These are phyloP conservation scores for Aureobasidium pullulans DNA, from an alignment of 2,329 filamentous ascomycete genomes.

Conservation along the genomic window DNA sequence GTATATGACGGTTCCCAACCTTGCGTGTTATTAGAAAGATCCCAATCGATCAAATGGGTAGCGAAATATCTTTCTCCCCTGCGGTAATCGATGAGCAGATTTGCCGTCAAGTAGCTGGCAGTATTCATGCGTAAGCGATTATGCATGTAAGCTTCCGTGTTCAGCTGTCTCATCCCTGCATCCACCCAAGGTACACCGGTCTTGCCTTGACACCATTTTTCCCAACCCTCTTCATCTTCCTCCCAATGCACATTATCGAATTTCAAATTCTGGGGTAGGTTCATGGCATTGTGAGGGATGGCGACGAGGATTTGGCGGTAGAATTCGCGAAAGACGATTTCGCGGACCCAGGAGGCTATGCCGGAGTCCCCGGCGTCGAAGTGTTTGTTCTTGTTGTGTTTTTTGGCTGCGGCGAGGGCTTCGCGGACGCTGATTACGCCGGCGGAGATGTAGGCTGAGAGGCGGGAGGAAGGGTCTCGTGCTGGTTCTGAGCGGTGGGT, in stretches of 20 bases:
- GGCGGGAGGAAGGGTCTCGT: constrained; percentile 33
- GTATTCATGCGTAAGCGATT: constrained; percentile 47
- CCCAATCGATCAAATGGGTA: constrained; percentile 42
- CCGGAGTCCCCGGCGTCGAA: constrained; percentile 33
- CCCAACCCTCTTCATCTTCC: constrained; percentile 42
- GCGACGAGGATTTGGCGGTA: constrained; percentile 42
- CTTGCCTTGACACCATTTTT: constrained; percentile 41
- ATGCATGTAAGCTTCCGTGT: constrained; percentile 45
- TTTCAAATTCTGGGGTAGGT: constrained; percentile 44
- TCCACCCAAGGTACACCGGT: constrained; percentile 45
- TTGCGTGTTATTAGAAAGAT: constrained; percentile 45
- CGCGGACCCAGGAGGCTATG: constrained; percentile 41
- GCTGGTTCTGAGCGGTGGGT: constrained; percentile 37
- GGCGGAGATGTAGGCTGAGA: constrained; percentile 39
- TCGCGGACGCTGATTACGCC: constrained; percentile 41
- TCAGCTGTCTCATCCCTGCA: constrained; percentile 45
- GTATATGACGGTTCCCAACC: constrained; percentile 47
- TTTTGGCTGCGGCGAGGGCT: constrained; percentile 34
- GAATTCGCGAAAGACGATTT: constrained; percentile 45
- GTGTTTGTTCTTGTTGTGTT: constrained; percentile 37
- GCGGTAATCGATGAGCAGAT: constrained; percentile 44
- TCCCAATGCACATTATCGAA: constrained; percentile 47
- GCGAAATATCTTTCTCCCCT: constrained; percentile 46
- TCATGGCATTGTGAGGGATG: constrained; percentile 44
- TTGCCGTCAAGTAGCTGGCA: constrained; percentile 40